Conservation (phyloP, 371 early-diverging fungal genomes). For the Mucor velutinosus region DNA sequence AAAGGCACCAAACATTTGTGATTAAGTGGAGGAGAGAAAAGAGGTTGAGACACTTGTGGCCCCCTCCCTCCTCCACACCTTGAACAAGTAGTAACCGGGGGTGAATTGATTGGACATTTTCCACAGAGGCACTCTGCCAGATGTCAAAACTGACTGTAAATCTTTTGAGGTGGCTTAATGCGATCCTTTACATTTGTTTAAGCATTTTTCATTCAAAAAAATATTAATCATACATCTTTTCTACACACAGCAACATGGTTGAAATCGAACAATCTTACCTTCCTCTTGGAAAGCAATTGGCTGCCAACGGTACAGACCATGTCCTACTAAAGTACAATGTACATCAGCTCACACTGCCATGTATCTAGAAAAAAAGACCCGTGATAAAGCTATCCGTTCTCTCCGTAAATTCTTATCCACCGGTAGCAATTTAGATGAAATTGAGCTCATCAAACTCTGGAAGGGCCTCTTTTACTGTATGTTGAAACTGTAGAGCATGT, state of each 20-base stretch:
- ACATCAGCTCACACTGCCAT: background rate
- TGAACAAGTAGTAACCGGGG: conserved; percentile 13
- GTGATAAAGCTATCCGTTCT: conserved; percentile 81
- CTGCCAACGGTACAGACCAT: conserved; percentile 55
- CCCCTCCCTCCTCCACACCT: background rate
- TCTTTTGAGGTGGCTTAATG: conserved; percentile 9
- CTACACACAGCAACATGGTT: conserved; percentile 7
- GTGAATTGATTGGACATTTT: conserved; percentile 1
- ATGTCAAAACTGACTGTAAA: conserved; percentile 10
- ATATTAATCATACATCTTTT: background rate
- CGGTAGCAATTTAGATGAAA: conserved; percentile 56
- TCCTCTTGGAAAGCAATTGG: conserved; percentile 67
- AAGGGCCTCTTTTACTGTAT: conserved; percentile 93
- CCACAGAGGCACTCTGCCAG: background rate
- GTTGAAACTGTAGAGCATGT: conserved; percentile 15
- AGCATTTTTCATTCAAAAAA: conserved; percentile 3
- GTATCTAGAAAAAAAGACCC: conserved; percentile 72
- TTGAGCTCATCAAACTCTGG: conserved; percentile 88
- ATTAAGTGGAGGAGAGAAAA: conserved; percentile 4
- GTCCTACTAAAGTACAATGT: background rate
- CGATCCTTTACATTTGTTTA: background rate
- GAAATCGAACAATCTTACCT: conserved; percentile 30
- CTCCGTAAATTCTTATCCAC: conserved; percentile 66
- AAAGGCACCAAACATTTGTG: conserved; percentile 79
- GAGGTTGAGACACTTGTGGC: background rate